Percentiles rank a stretch among this genome's conserved stretches.
Conservation (phyloP, 805 yeast genomes). For the Saturnispora quitensis region DNA sequence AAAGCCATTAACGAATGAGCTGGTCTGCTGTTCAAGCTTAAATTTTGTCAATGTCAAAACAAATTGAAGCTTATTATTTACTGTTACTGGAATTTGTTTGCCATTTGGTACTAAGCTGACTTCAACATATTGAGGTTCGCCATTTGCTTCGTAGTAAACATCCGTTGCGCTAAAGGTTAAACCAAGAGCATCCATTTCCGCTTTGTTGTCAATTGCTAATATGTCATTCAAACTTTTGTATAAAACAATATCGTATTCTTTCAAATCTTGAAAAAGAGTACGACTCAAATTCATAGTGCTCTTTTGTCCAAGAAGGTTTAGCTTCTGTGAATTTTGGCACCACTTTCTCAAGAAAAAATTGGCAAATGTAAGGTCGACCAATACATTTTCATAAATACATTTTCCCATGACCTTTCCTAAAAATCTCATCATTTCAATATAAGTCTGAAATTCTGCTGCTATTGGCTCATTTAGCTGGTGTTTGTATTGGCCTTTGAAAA, state of each 20-base stretch:
- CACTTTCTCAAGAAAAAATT: slow-evolving; percentile 74
- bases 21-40: slow-evolving; percentile 56
- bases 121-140: slow-evolving; percentile 24
- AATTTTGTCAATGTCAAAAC: slow-evolving; percentile 71
- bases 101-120: slow-evolving; percentile 62
- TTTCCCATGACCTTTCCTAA: slow-evolving; percentile 83
- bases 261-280: slow-evolving; percentile 71
- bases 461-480: slow-evolving; percentile 9
- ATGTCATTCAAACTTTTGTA: slow-evolving; percentile 58
- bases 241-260: slow-evolving; percentile 57
- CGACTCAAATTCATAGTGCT: slow-evolving; percentile 25
- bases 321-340: slow-evolving; percentile 23
- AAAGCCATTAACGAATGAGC: slow-evolving; percentile 52
- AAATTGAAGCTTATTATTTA: slow-evolving; percentile 57
- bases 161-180: slow-evolving; percentile 60
- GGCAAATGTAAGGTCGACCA: slow-evolving; percentile 78
- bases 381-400: slow-evolving; percentile 73
- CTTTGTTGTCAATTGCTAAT: slow-evolving; percentile 38
- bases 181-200: slow-evolving; percentile 48
- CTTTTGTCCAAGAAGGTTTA: slow-evolving; percentile 14
- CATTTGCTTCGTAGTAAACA: slow-evolving; percentile 24
- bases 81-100: slow-evolving; percentile 26
- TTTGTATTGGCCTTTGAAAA: slow-evolving; percentile 21
- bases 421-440: slow-evolving; percentile 38
- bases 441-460: slow-evolving; percentile 9